Evolutionary conservation across 2,329 filamentous ascomycete genomes (phyloP).

Genomic region (Botrytis elliptica): DNA sequence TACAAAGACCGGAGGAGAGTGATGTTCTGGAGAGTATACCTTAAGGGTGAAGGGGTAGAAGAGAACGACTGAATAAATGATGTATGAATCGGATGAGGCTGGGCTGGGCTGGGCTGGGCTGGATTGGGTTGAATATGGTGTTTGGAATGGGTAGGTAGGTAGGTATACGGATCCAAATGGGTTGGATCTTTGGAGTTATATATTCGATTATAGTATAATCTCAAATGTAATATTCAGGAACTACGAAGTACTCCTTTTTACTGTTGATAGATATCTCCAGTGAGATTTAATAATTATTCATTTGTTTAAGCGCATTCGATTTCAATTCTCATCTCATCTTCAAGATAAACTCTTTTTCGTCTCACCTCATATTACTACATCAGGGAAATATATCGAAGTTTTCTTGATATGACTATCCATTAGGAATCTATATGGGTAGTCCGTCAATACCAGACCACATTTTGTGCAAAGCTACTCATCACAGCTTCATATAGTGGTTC

Average conservation of each 20-base stretch:
- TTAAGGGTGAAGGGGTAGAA: neutral
- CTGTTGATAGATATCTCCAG: neutral
- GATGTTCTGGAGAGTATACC: constrained; percentile 25
- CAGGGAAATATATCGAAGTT: neutral
- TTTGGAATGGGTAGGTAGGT: neutral
- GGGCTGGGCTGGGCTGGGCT: neutral
- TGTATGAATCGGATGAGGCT: neutral
- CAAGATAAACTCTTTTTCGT: neutral
- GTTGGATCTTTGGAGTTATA: no score
- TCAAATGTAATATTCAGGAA: neutral
- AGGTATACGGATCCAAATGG: neutral
- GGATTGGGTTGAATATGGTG: neutral
- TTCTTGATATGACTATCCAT: neutral
- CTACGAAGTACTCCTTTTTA: neutral
- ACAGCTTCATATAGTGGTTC: neutral
- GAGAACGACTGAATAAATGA: neutral
- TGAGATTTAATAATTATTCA: neutral
- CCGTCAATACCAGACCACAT: neutral
- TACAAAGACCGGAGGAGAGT: constrained; percentile 30
- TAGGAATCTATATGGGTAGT: accelerated
- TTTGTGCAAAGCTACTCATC: neutral
- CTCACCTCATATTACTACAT: neutral
- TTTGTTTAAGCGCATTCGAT: neutral
- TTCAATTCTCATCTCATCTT: neutral
- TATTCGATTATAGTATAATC: neutral